Percentiles rank a stretch among this genome's conserved stretches.
Conservation (phyloP, 805 yeast species). For the Brettanomyces anomalus region DNA sequence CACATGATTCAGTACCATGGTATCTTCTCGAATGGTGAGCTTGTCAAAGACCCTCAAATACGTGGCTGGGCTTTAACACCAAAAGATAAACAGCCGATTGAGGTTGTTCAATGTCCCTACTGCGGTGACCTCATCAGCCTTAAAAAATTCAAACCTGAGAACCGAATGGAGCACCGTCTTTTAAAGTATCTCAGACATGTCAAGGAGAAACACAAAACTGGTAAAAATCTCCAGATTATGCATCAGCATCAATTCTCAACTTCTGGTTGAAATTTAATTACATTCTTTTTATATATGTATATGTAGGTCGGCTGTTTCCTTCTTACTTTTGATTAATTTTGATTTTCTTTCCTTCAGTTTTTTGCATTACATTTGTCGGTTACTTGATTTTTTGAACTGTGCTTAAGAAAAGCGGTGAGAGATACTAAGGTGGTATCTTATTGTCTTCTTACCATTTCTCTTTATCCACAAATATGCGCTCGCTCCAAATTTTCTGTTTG, state of each 20-base stretch:
- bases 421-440: too few relatives aligned
- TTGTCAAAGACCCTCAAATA: conserved; percentile 17
- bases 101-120: conserved; percentile 21
- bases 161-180: conserved; percentile 15
- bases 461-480: too few relatives aligned
- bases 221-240: conserved; percentile 13
- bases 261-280: background rate
- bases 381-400: background rate
- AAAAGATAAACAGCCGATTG: conserved; percentile 9
- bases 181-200: conserved; percentile 23
- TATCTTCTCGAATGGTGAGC: conserved; percentile 22
- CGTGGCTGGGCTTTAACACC: conserved; percentile 15
- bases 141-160: conserved; percentile 12
- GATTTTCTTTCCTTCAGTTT: background rate
- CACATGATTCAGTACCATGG: conserved; percentile 27
- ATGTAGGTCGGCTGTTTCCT: background rate
- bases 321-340: background rate
- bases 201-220: conserved; percentile 20
- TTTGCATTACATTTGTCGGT: background rate
- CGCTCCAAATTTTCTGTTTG: too few relatives aligned
- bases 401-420: too few relatives aligned
- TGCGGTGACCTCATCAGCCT: conserved; percentile 16
- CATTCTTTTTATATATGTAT: background rate
- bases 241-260: background rate
- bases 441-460: too few relatives aligned